Percentiles rank a stretch among this genome's conserved stretches.
These are phyloP conservation scores for Neurospora sp. DNA, from an alignment of 2,329 filamentous ascomycete genomes.

Conservation along the genomic window DNA sequence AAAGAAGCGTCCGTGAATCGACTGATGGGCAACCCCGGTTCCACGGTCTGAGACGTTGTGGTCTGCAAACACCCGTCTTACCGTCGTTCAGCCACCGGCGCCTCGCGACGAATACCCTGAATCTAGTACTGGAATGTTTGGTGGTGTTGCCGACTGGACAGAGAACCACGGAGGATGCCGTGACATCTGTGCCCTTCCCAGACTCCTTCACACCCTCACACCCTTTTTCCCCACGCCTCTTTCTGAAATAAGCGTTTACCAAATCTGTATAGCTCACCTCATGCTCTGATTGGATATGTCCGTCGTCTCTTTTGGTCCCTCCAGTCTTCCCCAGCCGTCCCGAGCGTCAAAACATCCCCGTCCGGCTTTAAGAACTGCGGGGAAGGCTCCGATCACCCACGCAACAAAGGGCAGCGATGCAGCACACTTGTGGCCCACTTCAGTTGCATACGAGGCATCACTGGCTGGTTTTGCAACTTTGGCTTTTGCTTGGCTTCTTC, in stretches of 20 bases:
- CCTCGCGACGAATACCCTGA: not conserved
- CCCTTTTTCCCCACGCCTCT: constrained; percentile 9
- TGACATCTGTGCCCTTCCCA: not conserved
- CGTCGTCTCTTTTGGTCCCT: not conserved
- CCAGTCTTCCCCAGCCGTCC: constrained; percentile 4
- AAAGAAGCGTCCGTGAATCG: not conserved
- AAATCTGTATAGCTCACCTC: constrained; percentile 18
- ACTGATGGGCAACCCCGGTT: not conserved
- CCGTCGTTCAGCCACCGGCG: not conserved
- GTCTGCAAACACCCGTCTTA: not conserved
- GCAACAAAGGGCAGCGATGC: constrained; percentile 10
- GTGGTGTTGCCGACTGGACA: not conserved
- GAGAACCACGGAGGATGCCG: not conserved
- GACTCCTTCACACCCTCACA: not conserved
- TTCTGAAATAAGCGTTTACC: constrained; percentile 12
- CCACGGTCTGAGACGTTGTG: not conserved
- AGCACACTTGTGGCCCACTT: not conserved
- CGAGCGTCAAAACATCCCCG: not conserved
- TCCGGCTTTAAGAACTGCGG: constrained; percentile 9
- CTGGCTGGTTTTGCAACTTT: not conserved
- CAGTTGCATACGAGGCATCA: not conserved
- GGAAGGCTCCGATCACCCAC: constrained; percentile 13
- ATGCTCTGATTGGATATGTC: constrained; percentile 13
- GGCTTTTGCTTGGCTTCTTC: not conserved
- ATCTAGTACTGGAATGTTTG: not conserved